phyloP scores from a whole-genome alignment of 1,284 basidiomycete species.

The Taiwanofungus camphoratus region DNA sequence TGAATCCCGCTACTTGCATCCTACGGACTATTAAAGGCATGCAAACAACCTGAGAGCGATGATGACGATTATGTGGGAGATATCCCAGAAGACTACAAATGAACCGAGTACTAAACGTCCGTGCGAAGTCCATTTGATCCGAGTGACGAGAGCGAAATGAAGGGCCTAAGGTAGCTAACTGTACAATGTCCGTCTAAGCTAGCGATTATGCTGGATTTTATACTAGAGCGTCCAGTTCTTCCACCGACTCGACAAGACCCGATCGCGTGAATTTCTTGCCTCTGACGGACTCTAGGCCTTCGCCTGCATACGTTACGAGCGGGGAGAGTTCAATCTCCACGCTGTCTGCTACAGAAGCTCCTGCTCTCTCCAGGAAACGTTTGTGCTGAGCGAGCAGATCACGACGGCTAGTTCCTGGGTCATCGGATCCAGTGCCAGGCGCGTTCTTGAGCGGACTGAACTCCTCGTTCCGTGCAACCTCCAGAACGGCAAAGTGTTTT shows the following conservation, averaged over 20 bases:
- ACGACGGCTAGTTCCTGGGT: slow-evolving; percentile 83
- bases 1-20: too few species aligned
- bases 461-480: slow-evolving; percentile 86
- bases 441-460: slow-evolving; percentile 99
- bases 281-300: slow-evolving; percentile 78
- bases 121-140: background rate
- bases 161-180: slow-evolving; percentile 2
- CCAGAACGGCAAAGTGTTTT: slow-evolving; percentile 79
- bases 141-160: background rate
- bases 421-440: slow-evolving; percentile 89
- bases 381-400: slow-evolving; percentile 91
- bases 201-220: slow-evolving; percentile 14
- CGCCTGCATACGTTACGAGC: slow-evolving; percentile 84
- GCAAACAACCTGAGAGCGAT: background rate
- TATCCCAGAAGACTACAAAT: too few species aligned
- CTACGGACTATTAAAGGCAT: background rate
- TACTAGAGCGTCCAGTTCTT: slow-evolving; percentile 46
- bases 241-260: slow-evolving; percentile 41
- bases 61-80: background rate
- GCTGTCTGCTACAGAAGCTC: slow-evolving; percentile 64
- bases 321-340: slow-evolving; percentile 93
- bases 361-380: slow-evolving; percentile 78
- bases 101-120: too few species aligned
- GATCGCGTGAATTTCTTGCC: slow-evolving; percentile 74
- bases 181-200: slow-evolving; percentile 4